A percentile compares a stretch with the other conserved stretches of the same genome.
Conservation (phyloP, 139 green algal species). For the Micromonas pusilla region DNA sequence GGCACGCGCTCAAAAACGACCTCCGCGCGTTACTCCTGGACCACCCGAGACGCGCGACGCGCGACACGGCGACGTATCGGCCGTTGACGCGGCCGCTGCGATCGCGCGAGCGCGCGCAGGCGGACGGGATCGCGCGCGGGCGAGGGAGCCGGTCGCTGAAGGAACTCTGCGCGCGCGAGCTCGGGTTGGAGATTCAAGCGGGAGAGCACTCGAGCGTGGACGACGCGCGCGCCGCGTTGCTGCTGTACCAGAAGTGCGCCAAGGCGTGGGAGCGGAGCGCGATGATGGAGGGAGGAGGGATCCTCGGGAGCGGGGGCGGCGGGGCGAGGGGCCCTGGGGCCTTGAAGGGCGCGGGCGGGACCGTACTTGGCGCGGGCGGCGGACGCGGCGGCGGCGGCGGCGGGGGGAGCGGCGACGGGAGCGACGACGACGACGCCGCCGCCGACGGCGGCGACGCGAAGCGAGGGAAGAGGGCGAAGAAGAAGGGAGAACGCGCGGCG, state of each 20-base stretch:
- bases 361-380: too few relatives aligned
- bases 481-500: too few relatives aligned
- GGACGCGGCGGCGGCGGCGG: too few relatives aligned
- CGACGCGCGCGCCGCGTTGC: slow-evolving; percentile 46
- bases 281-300: too few relatives aligned
- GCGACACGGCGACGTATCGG: slow-evolving; percentile 34
- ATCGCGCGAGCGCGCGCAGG: not conserved
- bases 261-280: slow-evolving; percentile 26
- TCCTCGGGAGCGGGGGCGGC: too few relatives aligned
- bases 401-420: not conserved
- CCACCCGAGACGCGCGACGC: slow-evolving; percentile 70
- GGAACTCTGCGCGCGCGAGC: slow-evolving; percentile 35
- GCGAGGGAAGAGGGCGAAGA: not conserved
- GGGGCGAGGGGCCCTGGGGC: too few relatives aligned
- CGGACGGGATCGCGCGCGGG: not conserved
- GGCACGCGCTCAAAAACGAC: slow-evolving; percentile 79
- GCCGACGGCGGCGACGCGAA: not conserved
- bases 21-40: slow-evolving; percentile 65
- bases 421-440: not conserved
- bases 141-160: not conserved
- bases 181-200: slow-evolving; percentile 57
- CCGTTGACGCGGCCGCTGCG: slow-evolving; percentile 27
- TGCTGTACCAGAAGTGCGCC: slow-evolving; percentile 45
- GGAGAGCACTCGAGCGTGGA: slow-evolving; percentile 55
- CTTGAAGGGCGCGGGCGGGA: too few relatives aligned